Base-by-base conservation (phyloP, 805 yeast genomes). In the Candida krabiensis region DNA sequence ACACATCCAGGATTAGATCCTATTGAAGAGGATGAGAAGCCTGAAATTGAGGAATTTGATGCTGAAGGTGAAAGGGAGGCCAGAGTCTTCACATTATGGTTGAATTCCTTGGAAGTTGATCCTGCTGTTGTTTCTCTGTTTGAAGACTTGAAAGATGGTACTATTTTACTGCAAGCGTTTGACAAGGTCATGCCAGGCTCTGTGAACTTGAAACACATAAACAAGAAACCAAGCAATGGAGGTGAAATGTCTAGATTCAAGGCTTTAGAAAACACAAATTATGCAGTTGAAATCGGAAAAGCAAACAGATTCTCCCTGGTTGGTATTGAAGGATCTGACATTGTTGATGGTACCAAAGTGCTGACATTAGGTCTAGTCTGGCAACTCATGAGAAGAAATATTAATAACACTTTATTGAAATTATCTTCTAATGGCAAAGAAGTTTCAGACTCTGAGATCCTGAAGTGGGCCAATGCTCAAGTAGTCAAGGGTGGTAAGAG, bases 51-150 rank as follows among this genome's bases (percentile, higher is more conserved):
- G 69, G 98, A 88, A 52, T 93, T 93, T 57, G 99, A 93, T 61
- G 99, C 99, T 18, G 99, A 93, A 68, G 99, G 99, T 47, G 99
- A 93, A 69, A 86, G 99, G 69, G 99, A 93, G 69, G 99, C 99
- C 3, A 79, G 99, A 64, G 99, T 93, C 9, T 93, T 93, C 68
- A 93, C 99, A 5, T 70, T 93, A 56, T 93, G 99, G 99, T 78
- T 93, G 59, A 93, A 93, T 67, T 88, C 96, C 2, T 75, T 93
- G 55, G 98, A 93, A 50, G 98, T 93, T 12, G 93, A 90, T 47
- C 97, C 98, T 19, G 86, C 96, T 18, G 91, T 93, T 43, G 88
- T 88, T 35, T 80, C 85, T 12, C 69, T 93, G 52, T 93, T 93
- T 54, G 97, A 91, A 65, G 98, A 93, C 60, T 75, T 93, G 58